Evolutionary conservation across 2,329 filamentous ascomycete species (phyloP).

Genomic region (Penicillium sp.): DNA sequence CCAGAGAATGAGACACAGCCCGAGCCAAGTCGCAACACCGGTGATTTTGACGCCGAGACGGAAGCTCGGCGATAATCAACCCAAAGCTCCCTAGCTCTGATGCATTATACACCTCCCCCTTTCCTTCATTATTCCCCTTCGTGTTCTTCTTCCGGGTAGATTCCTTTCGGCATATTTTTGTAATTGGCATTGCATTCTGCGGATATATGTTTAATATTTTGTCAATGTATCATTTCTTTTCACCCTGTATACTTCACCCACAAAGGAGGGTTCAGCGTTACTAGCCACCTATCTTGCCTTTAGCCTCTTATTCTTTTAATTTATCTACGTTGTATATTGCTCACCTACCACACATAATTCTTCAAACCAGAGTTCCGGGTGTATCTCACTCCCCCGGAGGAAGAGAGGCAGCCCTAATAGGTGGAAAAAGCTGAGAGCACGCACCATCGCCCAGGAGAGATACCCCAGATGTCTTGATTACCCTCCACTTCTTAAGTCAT

Average conservation of each 20-base stretch:
- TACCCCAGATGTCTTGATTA: not conserved
- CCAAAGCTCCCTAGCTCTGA: not conserved
- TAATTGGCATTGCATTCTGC: slow-evolving; percentile 23
- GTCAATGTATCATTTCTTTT: slow-evolving; percentile 6
- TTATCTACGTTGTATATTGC: not conserved
- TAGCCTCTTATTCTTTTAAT: not conserved
- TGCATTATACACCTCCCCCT: slow-evolving; percentile 6
- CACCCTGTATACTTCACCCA: not conserved
- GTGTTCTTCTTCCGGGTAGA: slow-evolving; percentile 5
- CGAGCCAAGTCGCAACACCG: not conserved
- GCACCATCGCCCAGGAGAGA: not conserved
- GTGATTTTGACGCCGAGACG: not conserved
- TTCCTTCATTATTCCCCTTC: not conserved
- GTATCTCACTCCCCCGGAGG: not conserved
- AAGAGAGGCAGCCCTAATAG: slow-evolving; percentile 4
- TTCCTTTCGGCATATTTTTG: slow-evolving; percentile 9
- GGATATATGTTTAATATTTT: slow-evolving; percentile 13
- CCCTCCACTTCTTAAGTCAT: not conserved
- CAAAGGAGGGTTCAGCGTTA: not conserved
- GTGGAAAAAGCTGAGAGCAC: slow-evolving; percentile 11
- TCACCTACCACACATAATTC: not conserved
- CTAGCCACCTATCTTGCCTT: not conserved
- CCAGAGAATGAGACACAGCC: slow-evolving; percentile 5
- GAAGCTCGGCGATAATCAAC: slow-evolving; percentile 9
- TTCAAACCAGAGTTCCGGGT: not conserved